Base-by-base conservation (phyloP, 2,329 filamentous ascomycete species). In the Davidsoniella australis region DNA sequence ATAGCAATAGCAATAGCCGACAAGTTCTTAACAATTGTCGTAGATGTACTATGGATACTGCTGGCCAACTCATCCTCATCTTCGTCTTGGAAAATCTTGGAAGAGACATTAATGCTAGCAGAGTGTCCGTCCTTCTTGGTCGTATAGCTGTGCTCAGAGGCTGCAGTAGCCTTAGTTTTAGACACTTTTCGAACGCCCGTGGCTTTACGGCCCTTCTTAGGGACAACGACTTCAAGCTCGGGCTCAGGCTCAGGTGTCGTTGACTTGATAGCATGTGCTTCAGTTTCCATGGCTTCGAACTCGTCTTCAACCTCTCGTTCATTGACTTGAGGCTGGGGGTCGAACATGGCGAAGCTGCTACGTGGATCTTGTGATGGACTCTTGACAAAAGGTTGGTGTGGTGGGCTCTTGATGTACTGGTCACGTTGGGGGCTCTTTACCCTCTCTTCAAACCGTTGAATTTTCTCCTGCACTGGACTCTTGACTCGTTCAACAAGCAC, bases 121-220 rank as follows among this genome's bases (percentile, higher is more conserved):
- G 29, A 16, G n/a, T 45, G 23, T 38, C 33, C 17, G 20, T 18
- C 33, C 14, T 46, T 29, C 20, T 16, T 33, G 4, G 29, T 4
- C 12, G 8, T 33, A 5, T 33, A 12, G 12, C 29, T 9, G 12
- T 33, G 29, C 12, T 33, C 42, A 6, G 60, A 56, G 2, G 63
- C 58, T 54, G 69, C 69, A 4, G 18, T 20, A 6, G 60, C 51
- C 56, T 70, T 71, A 8, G 66, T 66, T 54, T 74, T 75, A 0
- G 73, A 72, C 0, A 56, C 65, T 55, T 76, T 77, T 41, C 68
- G 67, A 3, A 66, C 62, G n/a, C 61, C 68, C 2, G 58, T 59
- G 5, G 68, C 59, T 56, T 76, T 76, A 45, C 70, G 69, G 23
- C 69, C 71, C 58, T 73, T 76, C 60, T 76, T 76, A 3, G 71